A percentile compares a stretch with the other conserved stretches of the same genome.
These are phyloP conservation scores for Colletotrichum sublineola DNA, from an alignment of 2,329 filamentous ascomycete species.

Conservation along the genomic window DNA sequence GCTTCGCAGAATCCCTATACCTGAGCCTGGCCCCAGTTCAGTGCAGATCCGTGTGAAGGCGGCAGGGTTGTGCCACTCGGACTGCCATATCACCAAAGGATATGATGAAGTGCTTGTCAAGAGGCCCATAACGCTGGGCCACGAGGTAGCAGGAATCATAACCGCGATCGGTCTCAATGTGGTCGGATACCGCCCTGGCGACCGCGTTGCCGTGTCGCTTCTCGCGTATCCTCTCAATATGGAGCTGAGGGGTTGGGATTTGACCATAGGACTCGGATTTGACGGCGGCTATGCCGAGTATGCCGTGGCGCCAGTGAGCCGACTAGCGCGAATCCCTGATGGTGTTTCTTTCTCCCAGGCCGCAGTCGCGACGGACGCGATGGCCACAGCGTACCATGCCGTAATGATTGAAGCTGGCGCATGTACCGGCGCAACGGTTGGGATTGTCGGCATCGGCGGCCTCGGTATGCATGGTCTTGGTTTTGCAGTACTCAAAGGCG, in stretches of 20 bases:
- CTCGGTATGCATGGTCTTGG: constrained; percentile 46
- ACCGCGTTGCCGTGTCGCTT: constrained; percentile 16
- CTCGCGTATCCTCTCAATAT: constrained; percentile 2
- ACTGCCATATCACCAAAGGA: constrained; percentile 16
- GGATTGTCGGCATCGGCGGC: constrained; percentile 56
- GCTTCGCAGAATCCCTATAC: constrained; percentile 13
- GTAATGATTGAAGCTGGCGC: constrained; percentile 53
- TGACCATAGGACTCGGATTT: constrained; percentile 17
- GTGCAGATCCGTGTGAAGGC: constrained; percentile 31
- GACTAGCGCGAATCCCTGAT: constrained; percentile 33
- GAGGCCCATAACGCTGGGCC: constrained; percentile 30
- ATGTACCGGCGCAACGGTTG: constrained; percentile 51
- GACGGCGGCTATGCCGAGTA: constrained; percentile 30
- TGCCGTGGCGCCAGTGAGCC: background rate
- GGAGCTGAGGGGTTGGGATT: background rate
- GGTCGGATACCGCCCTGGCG: background rate
- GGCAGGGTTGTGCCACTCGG: constrained; percentile 26
- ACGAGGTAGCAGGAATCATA: constrained; percentile 29
- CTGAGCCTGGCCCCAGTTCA: constrained; percentile 17
- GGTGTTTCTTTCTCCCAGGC: constrained; percentile 47
- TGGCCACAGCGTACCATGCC: constrained; percentile 56
- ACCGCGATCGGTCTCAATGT: constrained; percentile 3
- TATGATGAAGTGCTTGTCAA: background rate
- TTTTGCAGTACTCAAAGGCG: constrained; percentile 18
- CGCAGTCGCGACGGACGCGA: constrained; percentile 56